Evolutionary conservation across 140 eudicot genomes (phyloP), one percentile per base, ranked within the genome.

Genomic region (Flaveria floridana): DNA sequence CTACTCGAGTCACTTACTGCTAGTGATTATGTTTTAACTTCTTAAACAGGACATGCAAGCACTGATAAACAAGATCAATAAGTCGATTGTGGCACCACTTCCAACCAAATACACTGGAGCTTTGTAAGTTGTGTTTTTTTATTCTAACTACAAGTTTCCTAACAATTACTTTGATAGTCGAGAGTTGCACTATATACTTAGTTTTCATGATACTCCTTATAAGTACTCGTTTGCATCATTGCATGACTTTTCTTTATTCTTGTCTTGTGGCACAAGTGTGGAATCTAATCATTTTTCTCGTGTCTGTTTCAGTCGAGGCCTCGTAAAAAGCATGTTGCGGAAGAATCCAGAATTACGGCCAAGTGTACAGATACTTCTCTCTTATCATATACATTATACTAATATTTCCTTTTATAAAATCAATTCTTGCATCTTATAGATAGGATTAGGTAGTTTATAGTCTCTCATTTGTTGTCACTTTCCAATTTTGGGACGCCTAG

Each of bases 261-360:
- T 52, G 18, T 26, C 48, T 42, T 63, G 39, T 66, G 46, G 19
- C 55, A 62, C 72, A 23, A 41, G 28, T 72, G 39, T 28, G 46
- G 14, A 41, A 65, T 79, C 71, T 79, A 18, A 74, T 75, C 66
- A 23, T 50, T 67, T 75, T 64, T 11, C 70, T 68, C 13, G 2
- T 74, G 75, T 58, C 51, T 84, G 37, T 78, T 87, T 72, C 87
- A 92, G 98, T 61, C 96, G 96, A 50, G 89, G 96, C 57, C 92
- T 92, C 11, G 79, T 92, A 77, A 92, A 92, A 85, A 92, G 95
- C 85, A 87, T 92, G 98, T 85, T 92, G 85, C 83, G 98, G 84
- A 92, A 87, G 75, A 92, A 92, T 73, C 98, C 98, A 18, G 98
- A 87, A 83, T 88, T 89, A 30, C 79, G 98, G 52, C 96, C 98